phyloP scores from a whole-genome alignment of 805 yeast genomes.

The Candida silvatica region DNA sequence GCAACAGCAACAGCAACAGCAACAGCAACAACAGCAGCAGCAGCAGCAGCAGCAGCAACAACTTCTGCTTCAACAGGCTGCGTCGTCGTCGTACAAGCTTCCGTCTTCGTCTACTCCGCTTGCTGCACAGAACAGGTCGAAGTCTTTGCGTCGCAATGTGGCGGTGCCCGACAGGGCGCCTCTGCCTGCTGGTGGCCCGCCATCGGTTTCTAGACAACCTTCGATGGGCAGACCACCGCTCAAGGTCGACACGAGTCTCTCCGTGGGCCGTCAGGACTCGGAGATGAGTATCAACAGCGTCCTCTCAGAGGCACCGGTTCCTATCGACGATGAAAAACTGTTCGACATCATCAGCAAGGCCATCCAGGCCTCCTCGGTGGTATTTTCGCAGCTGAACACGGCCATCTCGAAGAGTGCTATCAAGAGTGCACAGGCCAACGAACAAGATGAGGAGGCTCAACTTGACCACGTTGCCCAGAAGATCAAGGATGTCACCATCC shows the following conservation, averaged over 20 bases:
- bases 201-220: constrained; percentile 7
- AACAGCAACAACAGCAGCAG: constrained; percentile 6
- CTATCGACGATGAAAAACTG: constrained; percentile 21
- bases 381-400: constrained; percentile 61
- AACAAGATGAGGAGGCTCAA: constrained; percentile 1
- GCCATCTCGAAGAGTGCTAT: constrained; percentile 61
- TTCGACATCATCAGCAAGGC: constrained; percentile 22
- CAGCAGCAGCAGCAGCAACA: too few relatives aligned
- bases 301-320: constrained; percentile 4
- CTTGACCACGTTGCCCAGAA: constrained; percentile 40
- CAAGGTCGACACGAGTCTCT: constrained; percentile 16
- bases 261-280: constrained; percentile 20
- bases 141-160: neutral
- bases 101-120: constrained; percentile 2
- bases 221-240: constrained; percentile 14
- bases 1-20: neutral
- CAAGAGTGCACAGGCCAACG: constrained; percentile 29
- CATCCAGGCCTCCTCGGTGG: constrained; percentile 56
- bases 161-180: constrained; percentile 4
- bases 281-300: constrained; percentile 15
- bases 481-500: constrained; percentile 68
- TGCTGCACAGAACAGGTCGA: constrained; percentile 4
- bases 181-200: constrained; percentile 4
- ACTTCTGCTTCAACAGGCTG: too few relatives aligned
- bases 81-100: neutral